Conservation (phyloP, 2,329 filamentous ascomycete genomes). For the Zymoseptoria pseudotritici region DNA sequence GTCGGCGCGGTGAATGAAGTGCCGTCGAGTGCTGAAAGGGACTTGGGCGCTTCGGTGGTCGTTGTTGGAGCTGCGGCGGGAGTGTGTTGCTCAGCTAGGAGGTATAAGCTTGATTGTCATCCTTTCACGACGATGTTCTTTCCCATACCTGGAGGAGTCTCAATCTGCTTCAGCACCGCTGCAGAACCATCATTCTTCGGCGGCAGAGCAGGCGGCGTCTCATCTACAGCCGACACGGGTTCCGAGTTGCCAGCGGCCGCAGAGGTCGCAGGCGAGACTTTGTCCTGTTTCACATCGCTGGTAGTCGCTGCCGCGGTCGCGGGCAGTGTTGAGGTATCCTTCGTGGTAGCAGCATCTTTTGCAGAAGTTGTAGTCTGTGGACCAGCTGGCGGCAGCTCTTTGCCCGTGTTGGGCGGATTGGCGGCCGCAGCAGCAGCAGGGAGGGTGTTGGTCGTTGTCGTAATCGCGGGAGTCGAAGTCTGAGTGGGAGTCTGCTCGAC, state of each 20-base stretch:
- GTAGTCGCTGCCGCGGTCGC: neutral
- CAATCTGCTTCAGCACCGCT: neutral
- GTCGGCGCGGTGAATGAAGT: neutral
- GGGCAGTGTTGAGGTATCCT: neutral
- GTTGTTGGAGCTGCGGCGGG: conserved; percentile 1
- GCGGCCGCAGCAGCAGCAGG: neutral
- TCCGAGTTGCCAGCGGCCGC: conserved; percentile 5
- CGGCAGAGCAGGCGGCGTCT: conserved; percentile 12
- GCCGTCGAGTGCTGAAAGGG: neutral
- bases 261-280: conserved; percentile 4
- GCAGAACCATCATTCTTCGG: conserved; percentile 12
- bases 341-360: conserved; percentile 2
- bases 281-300: conserved; percentile 1
- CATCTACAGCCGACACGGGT: conserved; percentile 12
- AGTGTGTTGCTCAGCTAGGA: neutral
- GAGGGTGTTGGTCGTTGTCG: neutral
- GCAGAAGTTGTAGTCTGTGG: neutral
- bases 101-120: neutral
- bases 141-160: neutral
- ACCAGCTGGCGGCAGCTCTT: conserved; percentile 12
- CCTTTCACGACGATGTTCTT: neutral
- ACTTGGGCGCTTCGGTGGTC: conserved; percentile 1
- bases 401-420: conserved; percentile 14
- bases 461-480: conserved; percentile 2
- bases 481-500: conserved; percentile 4